phyloP scores from a whole-genome alignment of 495 filamentous ascomycete genomes.

The Talaromyces stipitatus region DNA sequence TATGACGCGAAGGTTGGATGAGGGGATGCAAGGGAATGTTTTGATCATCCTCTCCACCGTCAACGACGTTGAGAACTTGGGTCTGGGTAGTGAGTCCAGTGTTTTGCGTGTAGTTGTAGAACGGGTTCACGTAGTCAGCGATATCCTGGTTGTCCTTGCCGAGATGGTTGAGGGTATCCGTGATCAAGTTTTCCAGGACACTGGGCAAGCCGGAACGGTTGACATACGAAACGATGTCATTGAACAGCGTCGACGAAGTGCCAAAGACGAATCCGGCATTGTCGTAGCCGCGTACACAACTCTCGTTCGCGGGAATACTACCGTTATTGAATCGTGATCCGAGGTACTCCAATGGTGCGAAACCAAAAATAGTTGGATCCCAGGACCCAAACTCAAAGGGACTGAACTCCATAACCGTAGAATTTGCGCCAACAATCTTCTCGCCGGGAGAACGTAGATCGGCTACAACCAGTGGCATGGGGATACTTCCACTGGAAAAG shows the following conservation, averaged over 20 bases:
- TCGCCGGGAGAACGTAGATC: conserved; percentile 64
- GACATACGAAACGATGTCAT: conserved; percentile 56
- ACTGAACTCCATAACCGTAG: conserved; percentile 79
- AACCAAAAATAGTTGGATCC: conserved; percentile 76
- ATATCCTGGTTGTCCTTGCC: conserved; percentile 61
- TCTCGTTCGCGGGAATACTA: conserved; percentile 39
- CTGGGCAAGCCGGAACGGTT: conserved; percentile 43
- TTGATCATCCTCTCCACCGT: conserved; percentile 79
- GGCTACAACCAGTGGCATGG: conserved; percentile 73
- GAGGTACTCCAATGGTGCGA: conserved; percentile 63
- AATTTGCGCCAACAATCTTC: conserved; percentile 56
- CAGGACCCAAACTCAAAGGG: conserved; percentile 79
- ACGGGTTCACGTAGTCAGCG: conserved; percentile 82
- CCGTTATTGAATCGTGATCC: conserved; percentile 73
- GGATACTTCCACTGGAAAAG: conserved; percentile 58
- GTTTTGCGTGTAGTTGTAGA: conserved; percentile 56
- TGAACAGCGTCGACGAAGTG: conserved; percentile 81
- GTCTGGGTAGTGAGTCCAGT: conserved; percentile 48
- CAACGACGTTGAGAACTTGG: conserved; percentile 62
- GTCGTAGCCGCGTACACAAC: conserved; percentile 78
- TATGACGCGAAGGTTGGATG: conserved; percentile 63
- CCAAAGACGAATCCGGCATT: conserved; percentile 83
- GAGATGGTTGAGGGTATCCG: conserved; percentile 42
- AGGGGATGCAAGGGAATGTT: conserved; percentile 81
- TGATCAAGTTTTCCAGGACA: conserved; percentile 40